Evolutionary conservation across 139 green algal genomes (phyloP).

Genomic region (Penium margaritaceum): DNA sequence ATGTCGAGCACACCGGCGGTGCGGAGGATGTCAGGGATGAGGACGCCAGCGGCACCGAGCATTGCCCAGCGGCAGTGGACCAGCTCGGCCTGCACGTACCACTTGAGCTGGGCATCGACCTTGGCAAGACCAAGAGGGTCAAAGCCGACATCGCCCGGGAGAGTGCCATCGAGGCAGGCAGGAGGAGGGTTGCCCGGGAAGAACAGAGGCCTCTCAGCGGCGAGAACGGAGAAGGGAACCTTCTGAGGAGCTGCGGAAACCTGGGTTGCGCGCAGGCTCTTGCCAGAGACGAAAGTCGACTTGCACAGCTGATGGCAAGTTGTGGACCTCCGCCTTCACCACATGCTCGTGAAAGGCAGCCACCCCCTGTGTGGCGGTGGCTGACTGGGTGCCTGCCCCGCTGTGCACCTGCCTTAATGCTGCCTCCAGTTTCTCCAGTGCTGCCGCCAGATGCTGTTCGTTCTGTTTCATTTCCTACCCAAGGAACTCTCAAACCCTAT

Average conservation of each 20-base stretch:
- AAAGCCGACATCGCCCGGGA: slow-evolving; percentile 53
- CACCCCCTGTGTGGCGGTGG: too few relatives aligned
- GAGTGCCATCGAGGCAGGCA: slow-evolving; percentile 43
- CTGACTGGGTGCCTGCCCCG: too few relatives aligned
- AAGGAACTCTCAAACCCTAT: too few relatives aligned
- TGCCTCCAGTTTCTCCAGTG: too few relatives aligned
- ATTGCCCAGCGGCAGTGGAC: slow-evolving; percentile 53
- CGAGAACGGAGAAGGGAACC: not conserved
- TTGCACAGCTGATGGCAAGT: too few relatives aligned
- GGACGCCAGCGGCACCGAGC: slow-evolving; percentile 47
- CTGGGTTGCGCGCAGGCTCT: not conserved
- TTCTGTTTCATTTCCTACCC: too few relatives aligned
- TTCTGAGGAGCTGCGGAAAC: not conserved
- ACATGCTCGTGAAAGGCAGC: too few relatives aligned
- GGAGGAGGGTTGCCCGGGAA: slow-evolving; percentile 44
- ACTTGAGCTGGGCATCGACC: slow-evolving; percentile 37
- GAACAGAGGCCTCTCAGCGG: slow-evolving; percentile 44
- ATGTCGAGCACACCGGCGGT: slow-evolving; percentile 28
- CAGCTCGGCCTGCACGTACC: slow-evolving; percentile 54
- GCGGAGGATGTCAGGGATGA: slow-evolving; percentile 45
- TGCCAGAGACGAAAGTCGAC: slow-evolving; percentile 15
- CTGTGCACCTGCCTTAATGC: too few relatives aligned
- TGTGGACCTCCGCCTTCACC: too few relatives aligned
- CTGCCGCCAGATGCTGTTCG: too few relatives aligned
- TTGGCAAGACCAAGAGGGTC: slow-evolving; percentile 50